Conservation (phyloP, 345 rosid genomes). For the Melaleuca alternifolia region DNA sequence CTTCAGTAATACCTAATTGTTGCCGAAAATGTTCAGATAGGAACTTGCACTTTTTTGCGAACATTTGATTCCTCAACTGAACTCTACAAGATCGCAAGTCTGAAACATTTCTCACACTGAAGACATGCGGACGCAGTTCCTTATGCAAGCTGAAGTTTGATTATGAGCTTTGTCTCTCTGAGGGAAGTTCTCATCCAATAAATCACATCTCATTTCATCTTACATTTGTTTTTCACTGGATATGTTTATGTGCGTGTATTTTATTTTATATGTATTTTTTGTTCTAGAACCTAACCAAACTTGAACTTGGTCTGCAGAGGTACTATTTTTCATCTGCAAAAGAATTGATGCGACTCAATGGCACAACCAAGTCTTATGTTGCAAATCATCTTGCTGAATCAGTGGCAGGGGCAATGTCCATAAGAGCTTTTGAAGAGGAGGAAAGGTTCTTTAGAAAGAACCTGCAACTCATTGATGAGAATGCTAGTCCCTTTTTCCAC, state of each 20-base stretch:
- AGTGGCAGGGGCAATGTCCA: constrained; percentile 78
- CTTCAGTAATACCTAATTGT: neutral
- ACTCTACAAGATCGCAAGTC: neutral
- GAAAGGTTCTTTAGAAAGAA: constrained; percentile 70
- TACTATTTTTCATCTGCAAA: constrained; percentile 78
- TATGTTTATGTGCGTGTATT: neutral
- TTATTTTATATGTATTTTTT: neutral
- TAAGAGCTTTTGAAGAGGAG: constrained; percentile 85
- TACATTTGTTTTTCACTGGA: neutral
- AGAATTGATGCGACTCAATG: constrained; percentile 86
- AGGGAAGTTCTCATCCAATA: neutral
- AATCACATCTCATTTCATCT: neutral
- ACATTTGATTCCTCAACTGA: neutral
- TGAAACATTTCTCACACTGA: neutral
- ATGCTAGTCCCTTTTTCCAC: constrained; percentile 90
- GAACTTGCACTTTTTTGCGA: neutral
- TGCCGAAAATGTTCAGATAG: neutral
- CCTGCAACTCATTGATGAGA: constrained; percentile 59
- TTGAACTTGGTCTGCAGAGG: constrained; percentile 26
- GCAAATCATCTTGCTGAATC: constrained; percentile 96
- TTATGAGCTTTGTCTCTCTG: neutral
- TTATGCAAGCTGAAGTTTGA: neutral
- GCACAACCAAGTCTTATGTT: constrained; percentile 81
- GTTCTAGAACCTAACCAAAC: neutral
- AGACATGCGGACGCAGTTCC: neutral